Percentiles rank a stretch among this genome's conserved stretches.
Evolutionary conservation across 257 asterid genomes (phyloP).

Genomic region (Handroanthus guayacan): DNA sequence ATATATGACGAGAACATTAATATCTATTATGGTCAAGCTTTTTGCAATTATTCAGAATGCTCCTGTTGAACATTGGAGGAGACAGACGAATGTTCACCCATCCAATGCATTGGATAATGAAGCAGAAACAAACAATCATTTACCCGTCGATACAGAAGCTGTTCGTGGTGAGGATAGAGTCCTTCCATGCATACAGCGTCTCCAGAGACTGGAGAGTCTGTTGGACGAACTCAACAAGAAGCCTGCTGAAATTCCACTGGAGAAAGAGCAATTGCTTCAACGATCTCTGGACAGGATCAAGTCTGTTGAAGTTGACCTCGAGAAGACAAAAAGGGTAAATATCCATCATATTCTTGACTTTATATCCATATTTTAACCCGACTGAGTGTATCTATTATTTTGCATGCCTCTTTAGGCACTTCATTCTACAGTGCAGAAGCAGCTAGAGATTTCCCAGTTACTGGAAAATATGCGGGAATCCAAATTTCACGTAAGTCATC

Average conservation of each 20-base stretch:
- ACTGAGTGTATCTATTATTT: slow-evolving; percentile 19
- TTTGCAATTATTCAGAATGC: slow-evolving; percentile 42
- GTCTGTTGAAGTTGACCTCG: slow-evolving; percentile 81
- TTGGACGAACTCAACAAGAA: slow-evolving; percentile 79
- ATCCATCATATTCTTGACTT: slow-evolving; percentile 4
- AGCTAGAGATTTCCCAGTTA: slow-evolving; percentile 71
- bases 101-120: slow-evolving; percentile 48
- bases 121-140: slow-evolving; percentile 41
- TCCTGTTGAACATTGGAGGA: slow-evolving; percentile 64
- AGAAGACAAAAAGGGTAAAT: slow-evolving; percentile 84
- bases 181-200: slow-evolving; percentile 74
- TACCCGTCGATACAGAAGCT: slow-evolving; percentile 40
- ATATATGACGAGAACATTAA: slow-evolving; percentile 55
- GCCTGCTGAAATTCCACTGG: slow-evolving; percentile 81
- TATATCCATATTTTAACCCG: slow-evolving; percentile 18
- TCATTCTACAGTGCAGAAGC: slow-evolving; percentile 77
- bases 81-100: slow-evolving; percentile 49
- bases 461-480: slow-evolving; percentile 73
- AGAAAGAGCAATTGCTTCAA: slow-evolving; percentile 84
- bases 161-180: slow-evolving; percentile 49
- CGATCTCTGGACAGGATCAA: slow-evolving; percentile 89
- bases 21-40: slow-evolving; percentile 50
- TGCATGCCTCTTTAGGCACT: slow-evolving; percentile 53
- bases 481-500: slow-evolving; percentile 48
- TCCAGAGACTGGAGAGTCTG: slow-evolving; percentile 73